Evolutionary conservation across 2,329 filamentous ascomycete species (phyloP), one percentile per base, ranked within the genome.

Genomic region (Arthrobotrys sinensis): DNA sequence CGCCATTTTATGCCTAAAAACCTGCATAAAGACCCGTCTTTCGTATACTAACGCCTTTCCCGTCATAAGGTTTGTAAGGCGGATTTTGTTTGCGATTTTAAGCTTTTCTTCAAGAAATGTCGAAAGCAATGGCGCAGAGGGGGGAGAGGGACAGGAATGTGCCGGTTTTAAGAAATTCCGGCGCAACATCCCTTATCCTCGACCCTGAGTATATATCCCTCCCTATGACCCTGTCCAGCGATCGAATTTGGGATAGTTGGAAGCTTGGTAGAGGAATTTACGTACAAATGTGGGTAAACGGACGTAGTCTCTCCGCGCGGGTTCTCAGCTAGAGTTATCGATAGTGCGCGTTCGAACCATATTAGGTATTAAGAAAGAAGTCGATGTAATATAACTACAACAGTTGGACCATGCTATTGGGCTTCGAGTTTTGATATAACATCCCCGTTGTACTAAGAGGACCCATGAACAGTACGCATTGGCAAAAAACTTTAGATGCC

Each of bases 141-240:
- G 24, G 4, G 24, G 24, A 28, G 2, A 6, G 36, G 7, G 12
- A 38, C 36, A 6, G 12, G 21, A 8, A 38, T 28, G 6, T 40
- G 36, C 36, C 65, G 65, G 65, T 38, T 48, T 60, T 50, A 69
- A 57, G 65, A 69, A 69, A 60, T 60, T 60, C 65, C 65, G 50
- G 36, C 14, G 36, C 28, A 50, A 68, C 50, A 55, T 55, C 36
- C 55, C 55, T 68, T 21, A 69, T 32, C 43, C 36, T 34, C 50
- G 43, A 43, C 50, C 24, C 5, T 16, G 14, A 46, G 16, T n/a
- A 21, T 52, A 66, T 43, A 57, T 34, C 34, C 64, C 50, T 45
- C 32, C 10, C 19, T 4, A 3, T n/a, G 19, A 16, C 34, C 55
- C 24, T 38, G 52, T 57, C 34, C 6, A 53, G 11, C 32, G 24